Percentiles rank a stretch among this genome's conserved stretches.
Evolutionary conservation across 1,284 basidiomycete genomes (phyloP).

Genomic region (Malassezia brasiliensis): DNA sequence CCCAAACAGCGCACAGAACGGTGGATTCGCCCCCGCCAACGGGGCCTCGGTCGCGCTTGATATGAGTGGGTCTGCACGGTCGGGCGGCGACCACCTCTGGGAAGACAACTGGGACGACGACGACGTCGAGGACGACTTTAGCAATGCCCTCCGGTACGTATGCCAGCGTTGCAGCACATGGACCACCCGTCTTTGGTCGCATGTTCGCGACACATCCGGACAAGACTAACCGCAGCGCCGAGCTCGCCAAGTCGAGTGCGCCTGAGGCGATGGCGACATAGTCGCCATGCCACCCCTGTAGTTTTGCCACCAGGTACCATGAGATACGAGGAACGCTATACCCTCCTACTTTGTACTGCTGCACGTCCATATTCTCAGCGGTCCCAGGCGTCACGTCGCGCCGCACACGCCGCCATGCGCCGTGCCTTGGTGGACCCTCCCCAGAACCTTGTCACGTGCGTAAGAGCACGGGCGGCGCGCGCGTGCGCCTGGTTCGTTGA

Average conservation of each 20-base stretch:
- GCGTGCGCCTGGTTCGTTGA: not conserved
- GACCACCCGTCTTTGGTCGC: not conserved
- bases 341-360: not conserved
- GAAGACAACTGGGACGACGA: slow-evolving; percentile 99
- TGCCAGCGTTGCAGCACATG: not conserved
- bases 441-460: not conserved
- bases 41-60: slow-evolving; percentile 14
- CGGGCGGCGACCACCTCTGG: slow-evolving; percentile 63
- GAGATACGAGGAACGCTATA: too few species aligned
- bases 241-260: slow-evolving; percentile 29
- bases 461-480: not conserved
- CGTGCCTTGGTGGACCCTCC: not conserved
- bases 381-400: not conserved
- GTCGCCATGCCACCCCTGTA: not conserved
- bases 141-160: slow-evolving; percentile 75
- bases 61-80: slow-evolving; percentile 17
- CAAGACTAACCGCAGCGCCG: slow-evolving; percentile 20
- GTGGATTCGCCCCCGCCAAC: not conserved
- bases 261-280: slow-evolving; percentile 31
- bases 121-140: slow-evolving; percentile 94
- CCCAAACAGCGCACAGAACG: not conserved
- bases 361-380: not conserved
- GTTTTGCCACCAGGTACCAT: too few species aligned
- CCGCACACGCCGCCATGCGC: not conserved
- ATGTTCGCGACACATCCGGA: not conserved